These are phyloP conservation scores for Talaromyces rugulosus DNA, from an alignment of 2,329 filamentous ascomycete species.

Conservation along the genomic window DNA sequence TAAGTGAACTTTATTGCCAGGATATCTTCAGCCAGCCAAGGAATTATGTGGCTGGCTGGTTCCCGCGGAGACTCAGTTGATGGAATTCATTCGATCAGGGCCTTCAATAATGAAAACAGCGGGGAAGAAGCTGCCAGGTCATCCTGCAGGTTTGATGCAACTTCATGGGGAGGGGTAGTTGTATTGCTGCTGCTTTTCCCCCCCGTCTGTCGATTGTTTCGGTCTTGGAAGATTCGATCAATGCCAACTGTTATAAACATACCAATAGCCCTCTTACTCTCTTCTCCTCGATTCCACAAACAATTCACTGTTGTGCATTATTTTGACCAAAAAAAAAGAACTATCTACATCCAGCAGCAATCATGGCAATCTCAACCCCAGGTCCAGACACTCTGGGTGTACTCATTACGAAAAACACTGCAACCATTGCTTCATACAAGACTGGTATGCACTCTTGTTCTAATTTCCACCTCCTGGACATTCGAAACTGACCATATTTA, in stretches of 20 bases:
- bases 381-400: not conserved
- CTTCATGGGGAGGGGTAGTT: not conserved
- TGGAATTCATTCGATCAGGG: not conserved
- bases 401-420: not conserved
- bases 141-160: not conserved
- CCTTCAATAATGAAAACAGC: too few species aligned
- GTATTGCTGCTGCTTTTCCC: too few species aligned
- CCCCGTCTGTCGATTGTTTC: too few species aligned
- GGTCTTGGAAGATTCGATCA: too few species aligned
- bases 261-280: too few species aligned
- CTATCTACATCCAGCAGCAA: not conserved
- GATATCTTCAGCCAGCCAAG: not conserved
- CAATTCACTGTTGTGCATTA: too few species aligned
- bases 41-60: not conserved
- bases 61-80: not conserved
- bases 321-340: too few species aligned
- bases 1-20: too few species aligned
- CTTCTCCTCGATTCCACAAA: too few species aligned
- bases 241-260: too few species aligned
- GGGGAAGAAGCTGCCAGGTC: not conserved
- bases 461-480: not conserved
- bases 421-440: not conserved
- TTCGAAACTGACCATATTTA: not conserved
- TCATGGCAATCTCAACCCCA: not conserved
- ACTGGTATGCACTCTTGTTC: not conserved